Percentiles rank a stretch among this genome's conserved stretches.
Conservation (phyloP, 192 early-diverging fungal species). For the Phlyctochytrium arcticum region DNA sequence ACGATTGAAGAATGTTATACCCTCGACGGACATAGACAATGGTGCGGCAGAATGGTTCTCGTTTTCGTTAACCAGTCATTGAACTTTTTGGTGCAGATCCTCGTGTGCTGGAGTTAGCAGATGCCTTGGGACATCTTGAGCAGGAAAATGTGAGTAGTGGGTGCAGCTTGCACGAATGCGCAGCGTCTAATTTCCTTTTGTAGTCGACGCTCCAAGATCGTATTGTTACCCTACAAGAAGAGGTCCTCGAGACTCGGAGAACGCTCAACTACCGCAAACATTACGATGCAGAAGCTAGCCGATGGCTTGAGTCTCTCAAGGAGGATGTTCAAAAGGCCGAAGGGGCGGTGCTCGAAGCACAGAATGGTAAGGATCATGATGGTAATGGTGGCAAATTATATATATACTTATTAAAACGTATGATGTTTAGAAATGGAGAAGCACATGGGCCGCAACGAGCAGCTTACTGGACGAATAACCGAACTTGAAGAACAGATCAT, state of each 20-base stretch:
- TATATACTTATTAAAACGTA: background rate
- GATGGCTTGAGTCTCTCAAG: constrained; percentile 6
- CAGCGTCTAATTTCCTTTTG: too few species aligned
- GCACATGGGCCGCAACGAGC: background rate
- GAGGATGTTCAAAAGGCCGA: constrained; percentile 3
- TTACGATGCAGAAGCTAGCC: constrained; percentile 8
- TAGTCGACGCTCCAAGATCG: constrained; percentile 3
- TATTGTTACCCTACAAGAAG: background rate
- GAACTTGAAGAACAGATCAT: background rate
- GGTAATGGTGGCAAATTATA: background rate
- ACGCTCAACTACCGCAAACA: constrained; percentile 12
- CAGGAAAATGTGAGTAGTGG: too few species aligned
- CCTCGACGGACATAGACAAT: too few species aligned
- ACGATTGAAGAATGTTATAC: too few species aligned
- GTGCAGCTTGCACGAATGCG: too few species aligned
- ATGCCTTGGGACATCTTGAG: too few species aligned
- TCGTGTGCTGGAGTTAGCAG: too few species aligned
- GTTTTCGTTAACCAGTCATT: too few species aligned
- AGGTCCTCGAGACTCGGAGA: constrained; percentile 7
- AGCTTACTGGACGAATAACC: background rate
- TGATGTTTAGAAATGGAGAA: background rate
- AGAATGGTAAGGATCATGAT: background rate
- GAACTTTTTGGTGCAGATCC: too few species aligned
- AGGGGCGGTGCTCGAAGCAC: background rate
- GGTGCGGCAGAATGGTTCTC: too few species aligned